These are phyloP conservation scores for Myrica gale DNA, from an alignment of 306 rosid genomes.

Conservation along the genomic window DNA sequence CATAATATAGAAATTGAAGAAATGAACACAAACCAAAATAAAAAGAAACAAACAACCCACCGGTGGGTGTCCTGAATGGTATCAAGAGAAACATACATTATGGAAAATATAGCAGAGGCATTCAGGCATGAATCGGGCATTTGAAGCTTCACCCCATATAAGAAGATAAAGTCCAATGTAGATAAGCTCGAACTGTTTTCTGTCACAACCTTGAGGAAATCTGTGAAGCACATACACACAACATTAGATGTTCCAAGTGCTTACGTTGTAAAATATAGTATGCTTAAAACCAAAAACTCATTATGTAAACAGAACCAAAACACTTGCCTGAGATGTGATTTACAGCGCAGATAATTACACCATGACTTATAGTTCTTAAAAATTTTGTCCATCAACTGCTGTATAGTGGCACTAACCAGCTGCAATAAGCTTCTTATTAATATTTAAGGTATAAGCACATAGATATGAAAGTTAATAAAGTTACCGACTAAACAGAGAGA, in stretches of 20 bases:
- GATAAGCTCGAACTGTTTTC: constrained; percentile 64
- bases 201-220: constrained; percentile 40
- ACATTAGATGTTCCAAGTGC: constrained; percentile 25
- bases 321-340: constrained; percentile 59
- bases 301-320: constrained; percentile 26
- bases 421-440: constrained; percentile 49
- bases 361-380: constrained; percentile 90
- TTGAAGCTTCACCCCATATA: constrained; percentile 99
- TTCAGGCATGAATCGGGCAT: constrained; percentile 97
- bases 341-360: constrained; percentile 73
- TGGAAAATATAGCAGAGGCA: constrained; percentile 96
- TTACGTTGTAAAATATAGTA: constrained; percentile 23
- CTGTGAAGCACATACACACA: constrained; percentile 34
- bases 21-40: constrained; percentile 7
- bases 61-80: constrained; percentile 13
- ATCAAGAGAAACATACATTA: constrained; percentile 50
- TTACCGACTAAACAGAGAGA: constrained; percentile 10
- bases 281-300: constrained; percentile 19
- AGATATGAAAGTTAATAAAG: constrained; percentile 13
- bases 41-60: constrained; percentile 26
- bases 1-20: not conserved
- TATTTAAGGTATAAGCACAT: constrained; percentile 21
- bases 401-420: constrained; percentile 59
- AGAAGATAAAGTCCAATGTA: constrained; percentile 91
- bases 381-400: constrained; percentile 41